A percentile compares a stretch with the other conserved stretches of the same genome.
Evolutionary conservation across 106 monocot genomes (phyloP).

Genomic region (Ottelia alismoides): DNA sequence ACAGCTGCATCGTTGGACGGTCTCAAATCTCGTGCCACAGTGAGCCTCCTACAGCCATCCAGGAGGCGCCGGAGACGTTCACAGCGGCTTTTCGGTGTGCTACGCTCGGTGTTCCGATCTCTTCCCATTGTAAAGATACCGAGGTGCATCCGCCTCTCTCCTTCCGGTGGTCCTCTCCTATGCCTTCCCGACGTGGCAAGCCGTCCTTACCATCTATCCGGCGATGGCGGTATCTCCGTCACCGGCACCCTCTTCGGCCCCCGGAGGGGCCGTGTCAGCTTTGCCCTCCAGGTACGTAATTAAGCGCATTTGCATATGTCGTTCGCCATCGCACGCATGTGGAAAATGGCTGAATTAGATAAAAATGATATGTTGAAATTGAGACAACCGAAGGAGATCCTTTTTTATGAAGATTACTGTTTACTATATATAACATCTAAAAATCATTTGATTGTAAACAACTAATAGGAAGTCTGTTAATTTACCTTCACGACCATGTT

Average conservation of each 20-base stretch:
- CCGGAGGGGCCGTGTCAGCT: constrained; percentile 1
- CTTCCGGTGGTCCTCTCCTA: background rate
- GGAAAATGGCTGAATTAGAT: no score
- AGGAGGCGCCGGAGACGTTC: background rate
- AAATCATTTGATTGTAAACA: no score
- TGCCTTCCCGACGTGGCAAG: background rate
- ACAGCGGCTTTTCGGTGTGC: background rate
- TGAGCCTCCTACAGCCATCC: background rate
- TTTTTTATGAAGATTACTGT: no score
- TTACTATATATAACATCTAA: no score
- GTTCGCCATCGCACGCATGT: no score
- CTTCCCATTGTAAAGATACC: background rate
- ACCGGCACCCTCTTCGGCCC: constrained; percentile 9
- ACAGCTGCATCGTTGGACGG: no score
- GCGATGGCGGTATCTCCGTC: background rate
- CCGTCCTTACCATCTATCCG: background rate
- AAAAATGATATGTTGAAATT: no score
- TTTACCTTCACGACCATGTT: no score
- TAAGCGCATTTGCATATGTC: no score
- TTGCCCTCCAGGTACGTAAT: constrained; percentile 7
- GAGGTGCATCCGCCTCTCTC: background rate
- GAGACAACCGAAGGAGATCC: no score
- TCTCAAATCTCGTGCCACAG: background rate
- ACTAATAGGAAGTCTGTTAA: no score
- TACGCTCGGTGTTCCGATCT: background rate